A percentile compares a stretch with the other conserved stretches of the same genome.
These are phyloP conservation scores for Fusarium acutatum DNA, from an alignment of 2,329 filamentous ascomycete genomes.

Conservation along the genomic window DNA sequence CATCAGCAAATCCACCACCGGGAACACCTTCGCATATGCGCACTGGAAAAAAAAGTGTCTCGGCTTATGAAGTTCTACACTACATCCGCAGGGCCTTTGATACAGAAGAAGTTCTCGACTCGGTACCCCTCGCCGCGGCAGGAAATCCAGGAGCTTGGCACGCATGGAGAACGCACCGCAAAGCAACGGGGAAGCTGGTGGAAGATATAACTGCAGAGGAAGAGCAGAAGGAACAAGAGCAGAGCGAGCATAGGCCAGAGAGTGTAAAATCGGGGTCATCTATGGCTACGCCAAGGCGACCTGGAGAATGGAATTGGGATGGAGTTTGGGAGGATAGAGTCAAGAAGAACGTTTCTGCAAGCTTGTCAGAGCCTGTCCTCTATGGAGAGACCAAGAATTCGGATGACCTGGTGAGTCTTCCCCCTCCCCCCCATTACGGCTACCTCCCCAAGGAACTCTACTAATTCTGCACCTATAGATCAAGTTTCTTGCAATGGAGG, in stretches of 20 bases:
- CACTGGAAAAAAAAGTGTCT: slow-evolving; percentile 54
- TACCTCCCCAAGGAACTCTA: not conserved
- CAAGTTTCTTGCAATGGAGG: slow-evolving; percentile 71
- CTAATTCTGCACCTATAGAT: slow-evolving; percentile 56
- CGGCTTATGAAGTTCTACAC: slow-evolving; percentile 74
- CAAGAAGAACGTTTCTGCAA: slow-evolving; percentile 78
- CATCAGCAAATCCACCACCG: slow-evolving; percentile 43
- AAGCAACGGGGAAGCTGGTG: slow-evolving; percentile 42
- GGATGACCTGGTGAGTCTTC: slow-evolving; percentile 75
- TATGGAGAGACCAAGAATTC: slow-evolving; percentile 71
- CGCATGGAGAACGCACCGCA: slow-evolving; percentile 82
- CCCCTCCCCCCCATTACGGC: no score
- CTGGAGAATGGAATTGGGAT: slow-evolving; percentile 96
- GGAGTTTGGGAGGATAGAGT: slow-evolving; percentile 95
- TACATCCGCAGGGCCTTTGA: slow-evolving; percentile 88
- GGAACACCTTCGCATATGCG: slow-evolving; percentile 51
- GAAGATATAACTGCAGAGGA: slow-evolving; percentile 13
- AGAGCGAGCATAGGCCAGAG: slow-evolving; percentile 1
- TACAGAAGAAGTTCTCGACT: slow-evolving; percentile 78
- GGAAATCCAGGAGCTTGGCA: slow-evolving; percentile 94
- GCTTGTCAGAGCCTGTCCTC: slow-evolving; percentile 80
- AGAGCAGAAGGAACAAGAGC: not conserved
- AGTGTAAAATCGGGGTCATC: slow-evolving; percentile 10
- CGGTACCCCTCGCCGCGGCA: slow-evolving; percentile 80
- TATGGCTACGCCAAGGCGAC: slow-evolving; percentile 45